Evolutionary conservation across 2,329 filamentous ascomycete species (phyloP), one percentile per base, ranked within the genome.

Genomic region (Botrytis fragariae): DNA sequence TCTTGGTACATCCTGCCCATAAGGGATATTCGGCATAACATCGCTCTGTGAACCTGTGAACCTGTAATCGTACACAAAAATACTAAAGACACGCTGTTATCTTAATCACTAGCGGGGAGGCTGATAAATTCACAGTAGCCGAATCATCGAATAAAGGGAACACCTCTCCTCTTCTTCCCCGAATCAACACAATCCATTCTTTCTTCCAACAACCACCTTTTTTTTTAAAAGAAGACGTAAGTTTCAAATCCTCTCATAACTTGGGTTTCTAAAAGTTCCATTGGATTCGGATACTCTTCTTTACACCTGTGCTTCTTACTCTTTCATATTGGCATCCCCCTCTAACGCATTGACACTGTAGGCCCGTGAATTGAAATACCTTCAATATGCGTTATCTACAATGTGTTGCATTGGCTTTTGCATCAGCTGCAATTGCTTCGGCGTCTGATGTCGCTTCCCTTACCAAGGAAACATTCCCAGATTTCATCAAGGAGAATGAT

Each of bases 381-480:
- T 65, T 74, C 76, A 75, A 76, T 25, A 82, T 82, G 81, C 78
- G 78, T 67, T 77, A 76, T 68, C 80, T 81, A 76, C 74, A 74
- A 69, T 76, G 78, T 74, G 71, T 82, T 65, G 80, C 80, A 71
- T 71, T 80, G 10, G 78, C 79, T 76, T 76, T 80, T 71, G 74
- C 76, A 37, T 74, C 77, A 69, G 86, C 87, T 75, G 86, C 86
- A 77, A 83, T 87, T 77, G 91, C 89, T 79, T 86, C 88, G 76
- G 87, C 90, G 75, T 97, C 94, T 64, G 94, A 98, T 82, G 96
- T 99, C 77, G 84, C 90, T 80, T 90, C 93, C 78, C 87, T 99
- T 77, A 97, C 92, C 84, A 91, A 91, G 83, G 93, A 95, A 81
- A 93, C 89, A 77, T 99, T 99, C 83, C 88, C 92, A 78, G 89